A percentile compares a stretch with the other conserved stretches of the same genome.
These are phyloP conservation scores for Exophiala lecanii-corni DNA, from an alignment of 2,329 filamentous ascomycete genomes.

Conservation along the genomic window DNA sequence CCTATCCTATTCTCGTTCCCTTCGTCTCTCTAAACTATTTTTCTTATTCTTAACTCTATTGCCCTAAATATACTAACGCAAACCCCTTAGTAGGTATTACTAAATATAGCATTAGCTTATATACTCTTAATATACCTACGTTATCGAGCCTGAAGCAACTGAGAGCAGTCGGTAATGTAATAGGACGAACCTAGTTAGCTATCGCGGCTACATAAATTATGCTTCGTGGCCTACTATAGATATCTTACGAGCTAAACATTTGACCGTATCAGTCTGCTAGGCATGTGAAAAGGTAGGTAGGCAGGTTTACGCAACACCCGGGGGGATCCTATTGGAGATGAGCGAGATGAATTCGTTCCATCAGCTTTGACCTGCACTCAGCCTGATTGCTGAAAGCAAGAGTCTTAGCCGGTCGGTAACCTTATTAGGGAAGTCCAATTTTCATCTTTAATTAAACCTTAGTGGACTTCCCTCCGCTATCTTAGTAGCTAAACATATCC, in stretches of 20 bases:
- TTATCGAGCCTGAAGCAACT: slow-evolving; percentile 1
- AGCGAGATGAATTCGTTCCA: neutral
- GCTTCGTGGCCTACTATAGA: neutral
- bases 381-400: neutral
- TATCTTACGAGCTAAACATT: slow-evolving; percentile 1
- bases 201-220: slow-evolving; percentile 1
- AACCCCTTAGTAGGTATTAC: slow-evolving; percentile 1
- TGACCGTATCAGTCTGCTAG: neutral
- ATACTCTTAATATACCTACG: neutral
- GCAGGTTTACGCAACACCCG: neutral
- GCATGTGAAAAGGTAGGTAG: slow-evolving; percentile 1
- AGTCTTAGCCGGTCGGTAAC: neutral
- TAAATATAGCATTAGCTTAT: neutral
- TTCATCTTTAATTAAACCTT: neutral
- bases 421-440: slow-evolving; percentile 1
- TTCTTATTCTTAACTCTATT: too few relatives aligned
- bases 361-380: neutral
- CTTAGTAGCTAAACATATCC: neutral
- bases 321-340: neutral
- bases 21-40: too few relatives aligned
- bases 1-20: too few relatives aligned
- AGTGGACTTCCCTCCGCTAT: neutral
- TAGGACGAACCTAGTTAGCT: neutral
- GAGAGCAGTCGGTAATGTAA: neutral
- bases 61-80: neutral